A percentile compares a stretch with the other conserved stretches of the same genome.
phyloP scores from a whole-genome alignment of 140 eudicot genomes.

The Flaveria floridana region DNA sequence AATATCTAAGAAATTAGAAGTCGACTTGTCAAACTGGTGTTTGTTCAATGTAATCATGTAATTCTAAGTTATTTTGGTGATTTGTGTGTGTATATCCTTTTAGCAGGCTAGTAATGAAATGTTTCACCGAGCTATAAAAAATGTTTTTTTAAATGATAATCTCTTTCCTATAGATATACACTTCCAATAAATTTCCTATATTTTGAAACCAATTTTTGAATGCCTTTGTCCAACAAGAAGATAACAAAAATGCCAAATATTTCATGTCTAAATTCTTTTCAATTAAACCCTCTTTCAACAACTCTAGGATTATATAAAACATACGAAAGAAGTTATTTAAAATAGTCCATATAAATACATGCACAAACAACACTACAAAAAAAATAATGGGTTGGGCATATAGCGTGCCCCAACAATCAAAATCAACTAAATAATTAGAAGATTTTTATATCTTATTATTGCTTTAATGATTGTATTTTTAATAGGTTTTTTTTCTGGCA shows the following conservation, averaged over 20 bases:
- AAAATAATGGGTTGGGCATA: not conserved
- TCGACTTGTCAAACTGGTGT: too few species aligned
- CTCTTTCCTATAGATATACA: too few species aligned
- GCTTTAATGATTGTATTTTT: not conserved
- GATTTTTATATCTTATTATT: not conserved
- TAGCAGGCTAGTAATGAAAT: too few species aligned
- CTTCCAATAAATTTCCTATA: not conserved
- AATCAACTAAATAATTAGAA: not conserved
- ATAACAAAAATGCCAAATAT: slow-evolving; percentile 3
- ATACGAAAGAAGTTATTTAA: slow-evolving; percentile 21
- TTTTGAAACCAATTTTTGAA: not conserved
- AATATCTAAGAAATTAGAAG: too few species aligned
- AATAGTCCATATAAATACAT: slow-evolving; percentile 34
- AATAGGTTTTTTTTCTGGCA: not conserved
- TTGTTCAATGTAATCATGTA: too few species aligned
- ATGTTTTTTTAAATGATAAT: too few species aligned
- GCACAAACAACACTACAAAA: slow-evolving; percentile 36
- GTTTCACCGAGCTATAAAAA: too few species aligned
- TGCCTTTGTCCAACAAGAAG: slow-evolving; percentile 21
- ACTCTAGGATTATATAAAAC: slow-evolving; percentile 13
- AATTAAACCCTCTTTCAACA: not conserved
- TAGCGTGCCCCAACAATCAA: slow-evolving; percentile 19
- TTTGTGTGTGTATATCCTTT: too few species aligned
- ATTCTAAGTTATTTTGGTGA: too few species aligned
- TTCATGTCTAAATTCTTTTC: slow-evolving; percentile 22